Evolutionary conservation across 2,329 filamentous ascomycete genomes (phyloP).

Genomic region (Knoxdaviesia proteae): DNA sequence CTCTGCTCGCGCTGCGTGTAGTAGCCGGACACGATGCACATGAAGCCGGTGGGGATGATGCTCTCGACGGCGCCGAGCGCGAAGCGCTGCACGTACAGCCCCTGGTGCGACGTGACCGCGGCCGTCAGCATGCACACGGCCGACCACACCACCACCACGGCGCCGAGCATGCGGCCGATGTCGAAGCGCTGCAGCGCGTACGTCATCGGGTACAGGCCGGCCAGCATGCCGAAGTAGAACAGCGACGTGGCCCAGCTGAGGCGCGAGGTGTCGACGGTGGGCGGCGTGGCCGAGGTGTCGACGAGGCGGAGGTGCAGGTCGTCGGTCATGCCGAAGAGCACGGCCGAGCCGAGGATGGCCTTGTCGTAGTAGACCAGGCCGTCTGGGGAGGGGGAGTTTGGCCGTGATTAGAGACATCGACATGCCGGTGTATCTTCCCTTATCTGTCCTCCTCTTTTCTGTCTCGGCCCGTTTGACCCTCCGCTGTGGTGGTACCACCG

Average conservation of each 20-base stretch:
- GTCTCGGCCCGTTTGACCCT: no score
- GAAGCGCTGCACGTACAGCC: conserved; percentile 46
- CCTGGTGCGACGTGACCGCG: conserved; percentile 39
- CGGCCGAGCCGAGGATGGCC: conserved; percentile 53
- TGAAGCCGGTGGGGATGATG: conserved; percentile 44
- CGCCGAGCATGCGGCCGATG: conserved; percentile 41
- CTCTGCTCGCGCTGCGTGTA: conserved; percentile 47
- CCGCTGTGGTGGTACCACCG: no score
- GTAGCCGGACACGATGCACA: conserved; percentile 38
- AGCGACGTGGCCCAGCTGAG: conserved; percentile 59
- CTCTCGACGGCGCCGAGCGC: conserved; percentile 42
- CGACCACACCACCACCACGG: conserved; percentile 44
- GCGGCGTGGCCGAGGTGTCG: conserved; percentile 20
- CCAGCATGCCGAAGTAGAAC: conserved; percentile 66
- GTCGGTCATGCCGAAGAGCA: conserved; percentile 54
- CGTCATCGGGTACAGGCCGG: conserved; percentile 52
- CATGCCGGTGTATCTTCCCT: no score
- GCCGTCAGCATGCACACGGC: conserved; percentile 48
- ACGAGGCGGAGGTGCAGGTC: conserved; percentile 40
- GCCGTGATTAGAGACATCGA: not conserved
- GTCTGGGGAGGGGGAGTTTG: conserved; percentile 9
- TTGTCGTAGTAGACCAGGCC: conserved; percentile 26
- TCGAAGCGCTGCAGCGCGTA: conserved; percentile 49
- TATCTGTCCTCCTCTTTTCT: no score
- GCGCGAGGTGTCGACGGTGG: conserved; percentile 41